Evolutionary conservation across 768 basidiomycete genomes (phyloP).

Genomic region (Ephemerocybe angulata): DNA sequence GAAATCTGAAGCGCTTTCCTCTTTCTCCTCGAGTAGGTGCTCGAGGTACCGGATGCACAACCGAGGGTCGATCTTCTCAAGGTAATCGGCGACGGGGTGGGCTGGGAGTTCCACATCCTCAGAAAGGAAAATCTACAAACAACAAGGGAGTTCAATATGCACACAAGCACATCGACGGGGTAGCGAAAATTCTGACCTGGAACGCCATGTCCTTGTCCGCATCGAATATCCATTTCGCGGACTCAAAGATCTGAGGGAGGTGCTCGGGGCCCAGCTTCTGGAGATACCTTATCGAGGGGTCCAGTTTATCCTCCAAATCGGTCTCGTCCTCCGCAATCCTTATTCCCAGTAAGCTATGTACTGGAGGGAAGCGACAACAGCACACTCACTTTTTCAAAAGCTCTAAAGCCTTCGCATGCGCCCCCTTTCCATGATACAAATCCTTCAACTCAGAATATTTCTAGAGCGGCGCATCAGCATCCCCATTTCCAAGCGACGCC

Average conservation of each 20-base stretch:
- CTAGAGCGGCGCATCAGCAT: constrained; percentile 35
- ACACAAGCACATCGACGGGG: background rate
- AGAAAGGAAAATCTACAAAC: constrained; percentile 76
- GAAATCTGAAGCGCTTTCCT: constrained; percentile 62
- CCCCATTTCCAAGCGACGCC: background rate
- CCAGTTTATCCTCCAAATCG: constrained; percentile 74
- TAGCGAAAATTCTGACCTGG: constrained; percentile 43
- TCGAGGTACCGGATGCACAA: constrained; percentile 81
- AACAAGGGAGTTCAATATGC: background rate
- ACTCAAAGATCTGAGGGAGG: constrained; percentile 75
- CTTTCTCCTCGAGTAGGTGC: constrained; percentile 71
- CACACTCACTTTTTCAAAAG: constrained; percentile 75
- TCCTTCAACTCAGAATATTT: constrained; percentile 90
- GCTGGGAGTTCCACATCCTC: constrained; percentile 92
- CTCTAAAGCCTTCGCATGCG: constrained; percentile 85
- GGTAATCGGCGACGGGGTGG: constrained; percentile 67
- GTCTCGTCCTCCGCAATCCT: constrained; percentile 79
- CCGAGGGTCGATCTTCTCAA: constrained; percentile 67
- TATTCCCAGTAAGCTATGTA: too few species aligned
- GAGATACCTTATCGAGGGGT: constrained; percentile 83
- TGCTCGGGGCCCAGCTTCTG: constrained; percentile 87
- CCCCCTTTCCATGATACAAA: constrained; percentile 91
- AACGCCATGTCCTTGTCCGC: constrained; percentile 70
- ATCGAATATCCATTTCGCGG: constrained; percentile 83
- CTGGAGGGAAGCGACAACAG: background rate